Evolutionary conservation across 371 early-diverging fungal genomes (phyloP).

Genomic region (Mucor circinelloides): DNA sequence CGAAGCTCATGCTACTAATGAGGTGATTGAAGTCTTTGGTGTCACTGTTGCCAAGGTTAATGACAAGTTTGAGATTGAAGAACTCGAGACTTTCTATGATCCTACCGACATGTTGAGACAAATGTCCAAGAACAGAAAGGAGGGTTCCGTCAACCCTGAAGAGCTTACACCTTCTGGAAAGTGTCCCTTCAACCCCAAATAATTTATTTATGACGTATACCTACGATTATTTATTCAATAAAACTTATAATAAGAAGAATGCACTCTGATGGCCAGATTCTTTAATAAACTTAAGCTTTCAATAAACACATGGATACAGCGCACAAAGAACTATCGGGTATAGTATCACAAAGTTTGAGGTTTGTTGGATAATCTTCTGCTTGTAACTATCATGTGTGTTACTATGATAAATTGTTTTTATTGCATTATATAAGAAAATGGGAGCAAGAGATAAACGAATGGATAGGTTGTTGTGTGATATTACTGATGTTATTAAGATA

Average conservation of each 20-base stretch:
- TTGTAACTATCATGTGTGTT: background rate
- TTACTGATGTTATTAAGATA: background rate
- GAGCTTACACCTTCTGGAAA: slow-evolving; percentile 25
- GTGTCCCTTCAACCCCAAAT: slow-evolving; percentile 38
- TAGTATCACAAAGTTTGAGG: background rate
- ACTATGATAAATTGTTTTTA: slow-evolving; percentile 7
- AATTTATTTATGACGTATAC: background rate
- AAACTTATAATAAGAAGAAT: no score
- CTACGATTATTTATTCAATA: background rate
- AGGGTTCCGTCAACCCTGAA: slow-evolving; percentile 14
- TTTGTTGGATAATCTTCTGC: background rate
- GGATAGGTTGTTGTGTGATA: background rate
- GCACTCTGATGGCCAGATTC: background rate
- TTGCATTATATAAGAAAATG: background rate
- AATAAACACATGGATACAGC: background rate
- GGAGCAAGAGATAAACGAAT: background rate
- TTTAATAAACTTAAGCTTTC: background rate
- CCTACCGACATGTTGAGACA: slow-evolving; percentile 48
- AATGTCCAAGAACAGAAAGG: slow-evolving; percentile 47
- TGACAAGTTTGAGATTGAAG: slow-evolving; percentile 48
- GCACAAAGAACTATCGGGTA: background rate
- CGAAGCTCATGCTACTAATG: slow-evolving; percentile 48
- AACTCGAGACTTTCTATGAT: slow-evolving; percentile 55
- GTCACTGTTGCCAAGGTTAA: slow-evolving; percentile 52
- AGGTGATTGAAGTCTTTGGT: slow-evolving; percentile 44